A percentile compares a stretch with the other conserved stretches of the same genome.
phyloP scores from a whole-genome alignment of 257 asterid species.

The Apocynum venetum region DNA sequence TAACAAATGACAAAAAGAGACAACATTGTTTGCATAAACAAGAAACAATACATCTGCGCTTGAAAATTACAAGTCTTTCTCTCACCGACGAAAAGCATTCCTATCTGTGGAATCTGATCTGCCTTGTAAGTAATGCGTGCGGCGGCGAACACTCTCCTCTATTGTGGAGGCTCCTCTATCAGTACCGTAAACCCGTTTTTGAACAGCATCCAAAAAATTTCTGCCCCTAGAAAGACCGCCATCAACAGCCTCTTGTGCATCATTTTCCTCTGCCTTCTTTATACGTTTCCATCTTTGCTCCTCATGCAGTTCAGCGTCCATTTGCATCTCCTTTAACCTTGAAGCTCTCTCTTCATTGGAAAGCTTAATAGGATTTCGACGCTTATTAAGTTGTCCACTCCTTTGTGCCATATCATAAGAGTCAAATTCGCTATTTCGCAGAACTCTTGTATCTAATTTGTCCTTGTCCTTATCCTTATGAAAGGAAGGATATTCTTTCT shows the following conservation, averaged over 20 bases:
- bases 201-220: conserved; percentile 74
- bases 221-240: conserved; percentile 50
- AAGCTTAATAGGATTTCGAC: conserved; percentile 43
- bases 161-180: conserved; percentile 88
- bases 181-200: conserved; percentile 82
- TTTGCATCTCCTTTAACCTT: conserved; percentile 82
- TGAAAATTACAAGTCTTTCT: neutral
- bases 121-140: conserved; percentile 77
- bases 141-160: conserved; percentile 93
- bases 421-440: conserved; percentile 12
- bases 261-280: conserved; percentile 79
- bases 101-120: conserved; percentile 53
- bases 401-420: conserved; percentile 41
- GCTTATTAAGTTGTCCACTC: conserved; percentile 34
- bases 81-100: conserved; percentile 74
- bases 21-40: neutral
- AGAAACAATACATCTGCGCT: neutral
- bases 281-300: conserved; percentile 87
- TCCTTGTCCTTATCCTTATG: conserved; percentile 6
- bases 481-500: conserved; percentile 25
- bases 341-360: conserved; percentile 96
- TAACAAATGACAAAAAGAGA: neutral
- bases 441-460: neutral
- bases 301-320: conserved; percentile 88
- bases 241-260: conserved; percentile 56